These are phyloP conservation scores for Phoenix dactylifera DNA, from an alignment of 176 grass and related monocot species.

Conservation along the genomic window DNA sequence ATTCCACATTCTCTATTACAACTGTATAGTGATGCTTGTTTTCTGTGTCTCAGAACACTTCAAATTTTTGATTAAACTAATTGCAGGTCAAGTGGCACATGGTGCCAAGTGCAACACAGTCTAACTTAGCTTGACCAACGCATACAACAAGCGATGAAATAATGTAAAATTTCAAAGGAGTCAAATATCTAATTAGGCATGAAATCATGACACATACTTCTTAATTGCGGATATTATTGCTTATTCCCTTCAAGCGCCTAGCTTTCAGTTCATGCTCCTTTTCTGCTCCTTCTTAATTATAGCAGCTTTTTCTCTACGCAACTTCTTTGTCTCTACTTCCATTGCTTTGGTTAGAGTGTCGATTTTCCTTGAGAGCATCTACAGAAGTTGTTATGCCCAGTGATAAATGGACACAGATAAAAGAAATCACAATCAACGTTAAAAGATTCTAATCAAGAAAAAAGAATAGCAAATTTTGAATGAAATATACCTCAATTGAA, in stretches of 20 bases:
- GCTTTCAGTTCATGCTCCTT: constrained; percentile 9
- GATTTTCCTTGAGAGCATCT: constrained; percentile 22
- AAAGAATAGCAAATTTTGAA: not conserved
- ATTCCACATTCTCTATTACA: too few relatives aligned
- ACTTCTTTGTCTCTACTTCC: constrained; percentile 21
- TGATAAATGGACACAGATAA: not conserved
- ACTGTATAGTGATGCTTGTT: too few relatives aligned
- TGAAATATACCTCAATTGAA: constrained; percentile 8
- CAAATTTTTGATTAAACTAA: too few relatives aligned
- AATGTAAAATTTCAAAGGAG: not conserved
- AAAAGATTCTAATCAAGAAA: not conserved
- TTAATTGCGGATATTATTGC: constrained; percentile 10
- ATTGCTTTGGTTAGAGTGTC: constrained; percentile 16
- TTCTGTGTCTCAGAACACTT: too few relatives aligned
- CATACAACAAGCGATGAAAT: too few relatives aligned
- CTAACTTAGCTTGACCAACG: too few relatives aligned
- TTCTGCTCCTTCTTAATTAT: constrained; percentile 9
- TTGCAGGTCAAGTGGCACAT: too few relatives aligned
- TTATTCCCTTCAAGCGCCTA: constrained; percentile 17
- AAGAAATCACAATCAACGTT: too few relatives aligned
- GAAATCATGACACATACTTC: not conserved
- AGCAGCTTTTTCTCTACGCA: constrained; percentile 14
- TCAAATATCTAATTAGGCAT: not conserved
- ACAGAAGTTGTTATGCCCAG: not conserved
- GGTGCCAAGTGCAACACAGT: too few relatives aligned